phyloP scores from a whole-genome alignment of 2,329 filamentous ascomycete genomes.

The Exophiala alcalophila region DNA sequence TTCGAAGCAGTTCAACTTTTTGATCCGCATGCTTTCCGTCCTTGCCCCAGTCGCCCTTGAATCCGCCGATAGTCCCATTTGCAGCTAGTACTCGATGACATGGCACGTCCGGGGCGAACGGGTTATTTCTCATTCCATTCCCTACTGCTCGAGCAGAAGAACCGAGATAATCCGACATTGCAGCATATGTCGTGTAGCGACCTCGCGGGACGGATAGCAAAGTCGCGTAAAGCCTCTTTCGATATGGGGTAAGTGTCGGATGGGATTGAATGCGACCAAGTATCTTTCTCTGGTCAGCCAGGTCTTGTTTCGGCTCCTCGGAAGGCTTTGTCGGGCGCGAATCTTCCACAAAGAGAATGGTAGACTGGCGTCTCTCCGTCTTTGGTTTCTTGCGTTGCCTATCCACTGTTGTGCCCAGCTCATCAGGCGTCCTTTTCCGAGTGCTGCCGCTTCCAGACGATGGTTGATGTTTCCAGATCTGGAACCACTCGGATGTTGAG shows the following conservation, averaged over 20 bases:
- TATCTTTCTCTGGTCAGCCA: constrained; percentile 17
- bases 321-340: no score
- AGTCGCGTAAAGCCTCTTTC: constrained; percentile 61
- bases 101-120: constrained; percentile 76
- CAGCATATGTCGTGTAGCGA: constrained; percentile 72
- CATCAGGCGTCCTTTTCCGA: constrained; percentile 2
- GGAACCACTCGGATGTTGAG: no score
- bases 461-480: no score
- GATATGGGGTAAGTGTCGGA: constrained; percentile 50
- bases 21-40: constrained; percentile 42
- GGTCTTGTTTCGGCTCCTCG: no score
- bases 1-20: constrained; percentile 42
- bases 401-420: no score
- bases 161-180: constrained; percentile 63
- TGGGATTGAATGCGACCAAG: constrained; percentile 45
- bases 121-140: constrained; percentile 72
- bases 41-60: constrained; percentile 50
- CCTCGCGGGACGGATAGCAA: constrained; percentile 76
- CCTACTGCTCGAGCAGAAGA: constrained; percentile 76
- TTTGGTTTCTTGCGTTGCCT: no score
- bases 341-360: no score
- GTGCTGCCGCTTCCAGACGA: no score
- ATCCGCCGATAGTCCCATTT: constrained; percentile 58
- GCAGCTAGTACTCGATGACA: constrained; percentile 78
- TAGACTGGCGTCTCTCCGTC: no score